Evolutionary conservation across 305 asterid species (phyloP).

Genomic region (Fraxinus platypoda): DNA sequence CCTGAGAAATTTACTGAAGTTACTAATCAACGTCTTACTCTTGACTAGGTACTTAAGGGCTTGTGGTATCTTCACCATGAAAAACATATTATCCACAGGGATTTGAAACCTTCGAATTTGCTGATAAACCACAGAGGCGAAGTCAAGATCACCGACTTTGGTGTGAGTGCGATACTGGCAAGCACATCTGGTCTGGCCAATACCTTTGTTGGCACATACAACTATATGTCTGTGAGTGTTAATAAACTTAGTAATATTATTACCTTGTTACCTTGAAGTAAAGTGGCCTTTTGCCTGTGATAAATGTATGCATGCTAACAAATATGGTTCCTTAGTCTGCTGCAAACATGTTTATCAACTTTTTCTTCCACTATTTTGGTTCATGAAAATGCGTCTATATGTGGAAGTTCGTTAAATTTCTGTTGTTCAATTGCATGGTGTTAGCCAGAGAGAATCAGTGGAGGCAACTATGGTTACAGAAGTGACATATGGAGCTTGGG

Average conservation of each 20-base stretch:
- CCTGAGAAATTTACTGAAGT: constrained; percentile 1
- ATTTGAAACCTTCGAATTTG: constrained; percentile 91
- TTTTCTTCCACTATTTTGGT: background rate
- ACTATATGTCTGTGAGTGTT: constrained; percentile 98
- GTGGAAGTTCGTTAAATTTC: background rate
- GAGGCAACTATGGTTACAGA: constrained; percentile 69
- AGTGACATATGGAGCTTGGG: constrained; percentile 98
- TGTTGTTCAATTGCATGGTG: constrained; percentile 22
- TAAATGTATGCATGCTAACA: background rate
- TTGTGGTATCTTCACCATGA: constrained; percentile 98
- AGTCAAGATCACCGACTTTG: constrained; percentile 97
- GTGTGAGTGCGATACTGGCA: constrained; percentile 85
- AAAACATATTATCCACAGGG: constrained; percentile 93
- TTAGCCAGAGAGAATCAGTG: constrained; percentile 92
- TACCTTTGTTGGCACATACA: constrained; percentile 94
- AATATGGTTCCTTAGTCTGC: background rate
- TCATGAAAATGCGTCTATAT: background rate
- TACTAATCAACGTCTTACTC: constrained; percentile 3
- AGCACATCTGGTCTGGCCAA: constrained; percentile 85
- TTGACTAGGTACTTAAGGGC: constrained; percentile 85
- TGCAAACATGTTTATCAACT: background rate
- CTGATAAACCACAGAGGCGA: constrained; percentile 92
- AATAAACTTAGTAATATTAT: background rate
- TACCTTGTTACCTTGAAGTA: background rate
- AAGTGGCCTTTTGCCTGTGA: background rate